Base-by-base conservation (phyloP, 768 basidiomycete genomes). In the Tylopilus balloui region DNA sequence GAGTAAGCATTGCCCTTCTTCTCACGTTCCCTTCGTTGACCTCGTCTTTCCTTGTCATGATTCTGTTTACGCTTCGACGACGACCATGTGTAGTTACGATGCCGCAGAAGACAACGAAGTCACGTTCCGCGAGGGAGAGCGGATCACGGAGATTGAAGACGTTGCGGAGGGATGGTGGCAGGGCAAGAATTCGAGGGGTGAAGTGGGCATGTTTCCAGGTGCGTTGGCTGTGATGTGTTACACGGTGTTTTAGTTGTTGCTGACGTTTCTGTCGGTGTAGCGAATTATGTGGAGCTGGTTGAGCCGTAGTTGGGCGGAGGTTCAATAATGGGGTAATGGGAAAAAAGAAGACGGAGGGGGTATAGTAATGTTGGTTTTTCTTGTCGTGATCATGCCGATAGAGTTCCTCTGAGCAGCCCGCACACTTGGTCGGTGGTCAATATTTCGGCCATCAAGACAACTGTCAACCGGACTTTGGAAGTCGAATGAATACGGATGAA, bases 51-150 rank as follows among this genome's bases (percentile, higher is more conserved):
- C 34, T 17, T 12, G 15, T n/a, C 34, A 17, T 8, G 34, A 10
- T 36, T 19, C 20, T 10, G 7, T 36, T 1, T 19, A 9, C 10
- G 35, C 14, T 11, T 13, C 11, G 6, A 27, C 27, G 11, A 31
- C 25, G 25, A 12, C 29, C 2, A 14, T 31, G 35, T 36, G 17
- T 42, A 93, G 89, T 54, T 95, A 94, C 60, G 89, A 92, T 10
- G 90, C 93, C 0, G 81, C 81, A 0, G 93, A 96, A 63, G 92
- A 92, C 56, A 96, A 97, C 61, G 93, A 96, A 62, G 70, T 96
- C 24, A 77, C 83, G 3, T 92, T 97, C 78, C 71, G 65, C 25
- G 92, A 92, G 65, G 90, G 89, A 23, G 92, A 93, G 29, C 70
- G 73, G 48, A 88, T 96, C 62, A 75, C 73, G 15, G 75, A 86